Conservation (phyloP, 2,329 filamentous ascomycete genomes). For the Colletotrichum sansevieriae region DNA sequence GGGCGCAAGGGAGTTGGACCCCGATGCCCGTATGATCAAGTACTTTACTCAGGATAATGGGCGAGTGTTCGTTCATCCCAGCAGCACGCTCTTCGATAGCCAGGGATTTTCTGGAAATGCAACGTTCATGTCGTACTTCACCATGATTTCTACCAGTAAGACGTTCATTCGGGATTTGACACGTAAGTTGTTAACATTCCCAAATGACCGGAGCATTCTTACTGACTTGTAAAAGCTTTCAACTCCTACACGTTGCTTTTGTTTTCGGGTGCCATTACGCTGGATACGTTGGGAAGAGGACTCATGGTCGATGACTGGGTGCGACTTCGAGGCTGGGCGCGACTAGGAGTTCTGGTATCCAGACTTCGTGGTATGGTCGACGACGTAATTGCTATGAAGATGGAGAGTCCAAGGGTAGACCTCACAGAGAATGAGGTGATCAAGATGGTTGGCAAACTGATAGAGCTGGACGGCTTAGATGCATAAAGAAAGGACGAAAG, state of each 20-base stretch:
- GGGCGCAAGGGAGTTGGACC: slow-evolving; percentile 92
- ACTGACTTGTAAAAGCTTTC: slow-evolving; percentile 68
- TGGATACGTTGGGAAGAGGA: slow-evolving; percentile 89
- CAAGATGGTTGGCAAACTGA: slow-evolving; percentile 80
- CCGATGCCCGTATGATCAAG: slow-evolving; percentile 91
- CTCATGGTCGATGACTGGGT: slow-evolving; percentile 95
- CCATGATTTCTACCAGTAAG: slow-evolving; percentile 91
- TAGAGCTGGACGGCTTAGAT: slow-evolving; percentile 92
- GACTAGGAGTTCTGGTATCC: slow-evolving; percentile 90
- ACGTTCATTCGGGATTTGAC: slow-evolving; percentile 93
- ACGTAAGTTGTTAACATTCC: slow-evolving; percentile 67
- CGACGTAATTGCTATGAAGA: slow-evolving; percentile 81
- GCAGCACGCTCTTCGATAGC: slow-evolving; percentile 85
- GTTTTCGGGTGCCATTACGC: slow-evolving; percentile 85
- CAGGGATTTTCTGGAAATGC: slow-evolving; percentile 82
- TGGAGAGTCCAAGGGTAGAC: slow-evolving; percentile 78
- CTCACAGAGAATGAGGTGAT: slow-evolving; percentile 76
- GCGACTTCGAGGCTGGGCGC: slow-evolving; percentile 87
- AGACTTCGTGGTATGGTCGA: slow-evolving; percentile 89
- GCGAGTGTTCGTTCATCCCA: slow-evolving; percentile 92
- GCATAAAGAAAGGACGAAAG: slow-evolving; percentile 51
- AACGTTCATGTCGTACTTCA: slow-evolving; percentile 89
- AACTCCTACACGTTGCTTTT: slow-evolving; percentile 90
- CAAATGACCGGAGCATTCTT: neutral
- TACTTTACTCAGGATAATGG: slow-evolving; percentile 90